These are phyloP conservation scores for Backusella liffmaniae DNA, from an alignment of 192 early-diverging fungal genomes.

Conservation along the genomic window DNA sequence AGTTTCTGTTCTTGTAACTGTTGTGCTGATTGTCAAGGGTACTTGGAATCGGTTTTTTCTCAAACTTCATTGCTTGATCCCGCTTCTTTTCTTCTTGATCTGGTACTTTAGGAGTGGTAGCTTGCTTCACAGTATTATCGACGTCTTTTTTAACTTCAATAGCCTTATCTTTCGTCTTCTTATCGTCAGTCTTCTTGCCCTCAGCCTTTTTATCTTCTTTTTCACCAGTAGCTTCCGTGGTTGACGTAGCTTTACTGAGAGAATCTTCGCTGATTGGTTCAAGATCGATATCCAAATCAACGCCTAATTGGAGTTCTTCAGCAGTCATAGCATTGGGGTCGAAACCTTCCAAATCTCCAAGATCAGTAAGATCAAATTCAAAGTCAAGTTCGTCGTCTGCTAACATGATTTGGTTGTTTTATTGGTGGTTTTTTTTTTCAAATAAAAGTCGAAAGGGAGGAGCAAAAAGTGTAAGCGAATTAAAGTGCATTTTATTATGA, in stretches of 20 bases:
- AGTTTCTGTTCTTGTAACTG: background rate
- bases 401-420: background rate
- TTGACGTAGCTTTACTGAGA: background rate
- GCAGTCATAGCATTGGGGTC: background rate
- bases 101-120: background rate
- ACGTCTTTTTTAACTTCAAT: background rate
- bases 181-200: too few species aligned
- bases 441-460: too few species aligned
- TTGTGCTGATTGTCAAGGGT: background rate
- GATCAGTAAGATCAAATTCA: background rate
- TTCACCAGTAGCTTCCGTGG: background rate
- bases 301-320: background rate
- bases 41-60: background rate
- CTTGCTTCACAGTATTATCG: background rate
- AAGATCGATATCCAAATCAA: background rate
- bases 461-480: background rate
- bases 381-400: conserved; percentile 1
- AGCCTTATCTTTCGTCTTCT: background rate
- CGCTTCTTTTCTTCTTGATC: conserved; percentile 1
- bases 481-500: background rate
- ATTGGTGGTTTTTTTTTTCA: background rate
- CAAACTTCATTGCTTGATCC: background rate
- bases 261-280: background rate
- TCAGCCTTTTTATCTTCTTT: too few species aligned
- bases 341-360: background rate